Evolutionary conservation across 495 filamentous ascomycete genomes (phyloP).

Genomic region (Podospora anserina): DNA sequence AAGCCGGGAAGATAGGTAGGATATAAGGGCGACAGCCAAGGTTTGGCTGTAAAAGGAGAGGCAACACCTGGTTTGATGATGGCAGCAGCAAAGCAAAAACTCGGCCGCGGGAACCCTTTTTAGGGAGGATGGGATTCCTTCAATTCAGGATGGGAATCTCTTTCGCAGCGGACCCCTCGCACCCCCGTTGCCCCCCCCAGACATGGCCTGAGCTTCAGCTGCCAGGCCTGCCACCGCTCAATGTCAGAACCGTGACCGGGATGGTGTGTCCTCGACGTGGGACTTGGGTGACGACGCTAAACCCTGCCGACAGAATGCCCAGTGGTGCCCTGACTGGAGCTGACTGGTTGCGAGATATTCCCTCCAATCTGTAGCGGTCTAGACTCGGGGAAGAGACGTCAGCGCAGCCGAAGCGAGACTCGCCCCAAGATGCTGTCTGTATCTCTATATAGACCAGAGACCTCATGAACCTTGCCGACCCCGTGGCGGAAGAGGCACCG

Average conservation of each 20-base stretch:
- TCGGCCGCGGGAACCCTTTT: slow-evolving; percentile 4
- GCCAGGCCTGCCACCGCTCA: background rate
- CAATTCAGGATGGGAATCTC: slow-evolving; percentile 32
- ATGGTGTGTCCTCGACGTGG: slow-evolving; percentile 4
- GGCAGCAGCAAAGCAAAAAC: background rate
- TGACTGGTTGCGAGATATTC: background rate
- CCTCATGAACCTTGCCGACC: background rate
- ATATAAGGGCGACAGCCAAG: too few relatives aligned
- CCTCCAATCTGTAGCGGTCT: background rate
- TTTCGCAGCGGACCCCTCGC: background rate
- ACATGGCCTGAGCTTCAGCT: slow-evolving; percentile 8
- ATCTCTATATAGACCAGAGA: background rate
- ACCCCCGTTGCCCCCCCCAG: background rate
- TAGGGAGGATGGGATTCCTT: slow-evolving; percentile 22
- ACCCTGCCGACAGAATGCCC: background rate
- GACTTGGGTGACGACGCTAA: background rate
- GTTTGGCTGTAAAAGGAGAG: too few relatives aligned
- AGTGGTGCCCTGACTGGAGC: background rate
- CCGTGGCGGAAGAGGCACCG: background rate
- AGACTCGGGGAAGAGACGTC: background rate
- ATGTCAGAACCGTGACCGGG: slow-evolving; percentile 1
- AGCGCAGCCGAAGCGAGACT: background rate
- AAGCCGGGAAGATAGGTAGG: background rate
- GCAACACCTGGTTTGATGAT: slow-evolving; percentile 6
- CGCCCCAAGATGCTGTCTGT: background rate